phyloP scores from a whole-genome alignment of 768 basidiomycete genomes.

The Omphalotus guepiniiformis region DNA sequence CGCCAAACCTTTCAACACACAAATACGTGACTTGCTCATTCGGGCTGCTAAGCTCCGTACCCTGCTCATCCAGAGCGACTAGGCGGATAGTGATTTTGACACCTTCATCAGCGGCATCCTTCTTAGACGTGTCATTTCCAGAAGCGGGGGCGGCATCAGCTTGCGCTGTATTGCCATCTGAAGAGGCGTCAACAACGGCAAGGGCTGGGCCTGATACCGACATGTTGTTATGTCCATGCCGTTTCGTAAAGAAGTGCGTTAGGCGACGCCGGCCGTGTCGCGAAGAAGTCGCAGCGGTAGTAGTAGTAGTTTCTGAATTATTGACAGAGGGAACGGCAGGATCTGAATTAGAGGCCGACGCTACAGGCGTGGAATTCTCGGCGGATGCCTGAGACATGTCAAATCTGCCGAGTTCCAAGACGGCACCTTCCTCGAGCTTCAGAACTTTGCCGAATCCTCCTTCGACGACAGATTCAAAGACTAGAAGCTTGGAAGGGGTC shows the following conservation, averaged over 20 bases:
- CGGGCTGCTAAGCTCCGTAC: constrained; percentile 55
- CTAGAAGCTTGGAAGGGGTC: constrained; percentile 41
- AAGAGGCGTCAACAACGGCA: constrained; percentile 71
- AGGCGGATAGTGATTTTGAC: constrained; percentile 77
- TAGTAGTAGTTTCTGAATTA: constrained; percentile 8
- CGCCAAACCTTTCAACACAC: constrained; percentile 72
- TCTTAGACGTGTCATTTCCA: constrained; percentile 38
- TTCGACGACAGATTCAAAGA: constrained; percentile 63
- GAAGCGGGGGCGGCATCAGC: constrained; percentile 24
- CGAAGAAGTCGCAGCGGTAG: constrained; percentile 13
- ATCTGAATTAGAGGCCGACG: constrained; percentile 8
- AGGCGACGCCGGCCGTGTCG: constrained; percentile 50
- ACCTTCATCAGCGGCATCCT: constrained; percentile 54
- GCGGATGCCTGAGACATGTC: constrained; percentile 35
- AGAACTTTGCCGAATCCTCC: constrained; percentile 82
- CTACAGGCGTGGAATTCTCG: constrained; percentile 17
- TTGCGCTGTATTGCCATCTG: constrained; percentile 19
- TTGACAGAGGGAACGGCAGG: constrained; percentile 13
- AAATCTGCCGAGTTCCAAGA: constrained; percentile 77
- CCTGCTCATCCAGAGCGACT: constrained; percentile 76
- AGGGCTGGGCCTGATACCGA: constrained; percentile 73
- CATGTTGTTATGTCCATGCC: constrained; percentile 35
- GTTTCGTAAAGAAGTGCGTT: constrained; percentile 65
- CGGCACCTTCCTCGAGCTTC: constrained; percentile 71
- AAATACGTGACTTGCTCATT: constrained; percentile 92